Evolutionary conservation across 2,329 filamentous ascomycete species (phyloP).

Genomic region (Colletotrichum sp.): DNA sequence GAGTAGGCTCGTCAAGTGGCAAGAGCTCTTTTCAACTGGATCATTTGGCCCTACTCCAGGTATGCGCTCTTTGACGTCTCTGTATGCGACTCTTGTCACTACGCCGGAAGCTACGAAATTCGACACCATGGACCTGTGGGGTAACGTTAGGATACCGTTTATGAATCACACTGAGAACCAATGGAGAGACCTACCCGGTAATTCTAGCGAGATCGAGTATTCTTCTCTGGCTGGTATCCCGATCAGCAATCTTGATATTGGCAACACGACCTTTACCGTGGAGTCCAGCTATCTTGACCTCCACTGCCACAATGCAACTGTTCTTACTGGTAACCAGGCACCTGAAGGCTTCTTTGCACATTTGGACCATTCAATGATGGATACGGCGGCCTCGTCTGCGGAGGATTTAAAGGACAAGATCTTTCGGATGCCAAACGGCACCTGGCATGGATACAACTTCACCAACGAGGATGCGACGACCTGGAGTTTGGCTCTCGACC

Average conservation of each 20-base stretch:
- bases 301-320: neutral
- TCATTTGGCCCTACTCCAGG: too few species aligned
- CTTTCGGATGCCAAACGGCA: neutral
- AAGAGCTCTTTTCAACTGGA: too few species aligned
- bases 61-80: neutral
- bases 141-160: slow-evolving; percentile 31
- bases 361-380: neutral
- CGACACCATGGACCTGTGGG: slow-evolving; percentile 28
- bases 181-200: neutral
- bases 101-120: slow-evolving; percentile 22
- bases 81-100: slow-evolving; percentile 24
- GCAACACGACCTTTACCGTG: neutral
- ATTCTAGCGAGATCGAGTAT: neutral
- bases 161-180: neutral
- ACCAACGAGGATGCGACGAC: neutral
- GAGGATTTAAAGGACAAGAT: neutral
- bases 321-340: neutral
- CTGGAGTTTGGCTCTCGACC: neutral
- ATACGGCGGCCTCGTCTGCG: neutral
- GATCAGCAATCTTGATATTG: neutral
- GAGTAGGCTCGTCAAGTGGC: too few species aligned
- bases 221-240: slow-evolving; percentile 6
- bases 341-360: neutral
- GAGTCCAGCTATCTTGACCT: slow-evolving; percentile 4
- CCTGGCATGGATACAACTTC: neutral